Percentiles rank a stretch among this genome's conserved stretches.
phyloP scores from a whole-genome alignment of 164 flowering plant genomes.

The Dillenia turbinata region DNA sequence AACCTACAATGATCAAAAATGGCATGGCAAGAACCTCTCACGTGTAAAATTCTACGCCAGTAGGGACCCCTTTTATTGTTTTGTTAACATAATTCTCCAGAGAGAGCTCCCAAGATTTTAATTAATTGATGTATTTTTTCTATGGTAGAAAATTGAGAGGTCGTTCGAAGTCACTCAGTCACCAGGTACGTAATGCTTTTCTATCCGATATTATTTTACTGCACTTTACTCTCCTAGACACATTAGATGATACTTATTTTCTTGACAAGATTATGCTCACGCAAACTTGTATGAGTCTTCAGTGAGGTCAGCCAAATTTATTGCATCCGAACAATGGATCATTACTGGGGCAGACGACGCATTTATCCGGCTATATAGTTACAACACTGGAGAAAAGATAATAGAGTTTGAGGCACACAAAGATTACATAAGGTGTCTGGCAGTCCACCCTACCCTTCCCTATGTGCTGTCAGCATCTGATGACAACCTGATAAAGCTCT shows the following conservation, averaged over 20 bases:
- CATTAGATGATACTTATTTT: no score
- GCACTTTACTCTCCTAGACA: background rate
- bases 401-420: slow-evolving; percentile 93
- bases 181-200: slow-evolving; percentile 53
- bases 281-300: slow-evolving; percentile 17
- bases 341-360: slow-evolving; percentile 97
- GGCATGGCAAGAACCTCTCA: no score
- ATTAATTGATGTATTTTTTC: slow-evolving; percentile 9
- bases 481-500: slow-evolving; percentile 90
- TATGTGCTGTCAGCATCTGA: slow-evolving; percentile 89
- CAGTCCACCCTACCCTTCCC: slow-evolving; percentile 89
- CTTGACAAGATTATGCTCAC: background rate
- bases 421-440: slow-evolving; percentile 84
- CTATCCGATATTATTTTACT: background rate
- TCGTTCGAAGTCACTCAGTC: slow-evolving; percentile 91
- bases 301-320: slow-evolving; percentile 92
- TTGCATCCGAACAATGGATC: slow-evolving; percentile 89
- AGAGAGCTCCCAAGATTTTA: slow-evolving; percentile 5
- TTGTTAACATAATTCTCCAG: no score
- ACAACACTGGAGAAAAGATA: slow-evolving; percentile 93
- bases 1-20: no score
- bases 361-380: slow-evolving; percentile 92
- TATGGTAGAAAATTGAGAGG: slow-evolving; percentile 68
- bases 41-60: no score
- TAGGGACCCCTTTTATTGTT: no score